Evolutionary conservation across 2,329 filamentous ascomycete genomes (phyloP), one percentile per base, ranked within the genome.

Genomic region (Fusarium albosuccineum): DNA sequence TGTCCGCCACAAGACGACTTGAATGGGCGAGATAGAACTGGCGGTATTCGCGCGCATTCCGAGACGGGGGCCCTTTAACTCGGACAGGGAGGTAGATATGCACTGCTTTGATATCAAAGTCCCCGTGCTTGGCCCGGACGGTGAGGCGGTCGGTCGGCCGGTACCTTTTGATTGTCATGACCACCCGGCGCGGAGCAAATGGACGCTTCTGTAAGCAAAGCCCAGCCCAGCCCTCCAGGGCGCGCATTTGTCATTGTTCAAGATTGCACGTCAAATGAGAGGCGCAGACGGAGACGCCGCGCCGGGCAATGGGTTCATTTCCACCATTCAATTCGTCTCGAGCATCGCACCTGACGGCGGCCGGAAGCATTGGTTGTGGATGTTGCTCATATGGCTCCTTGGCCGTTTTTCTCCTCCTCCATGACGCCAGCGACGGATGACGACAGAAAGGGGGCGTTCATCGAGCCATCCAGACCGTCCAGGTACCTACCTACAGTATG

Each of bases 1-100:
- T 70, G 67, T 57, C 67, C 67, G 67, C 44, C 26, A 41, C 53
- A 54, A 65, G 56, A 61, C 62, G 62, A 46, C 22, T 29, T 37
- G 39, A 50, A 56, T 44, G 14, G 54, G 37, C 27, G 17, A 44
- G 14, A 14, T n/a, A 27, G 29, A 58, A 37, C 36, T 33, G n/a
- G 46, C 33, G 56, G 56, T 48, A 53, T 60, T 60, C 40, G 60
- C 66, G 52, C 60, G 36, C 51, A 46, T 60, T 55, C 57, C 56
- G 17, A 22, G 17, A 52, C 59, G 44, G 44, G 53, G 53, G 29
- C 27, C 36, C 52, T 53, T 44, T 42, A 16, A 16, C 13, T 48
- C n/a, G 13, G 36, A 11, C 27, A 34, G 17, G 9, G 9, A n/a
- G 33, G 46, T 44, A 29, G 50, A 46, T 55, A 54, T 26, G 63